A percentile compares a stretch with the other conserved stretches of the same genome.
Conservation (phyloP, 2,329 filamentous ascomycete genomes). For the Xylaria sp. region DNA sequence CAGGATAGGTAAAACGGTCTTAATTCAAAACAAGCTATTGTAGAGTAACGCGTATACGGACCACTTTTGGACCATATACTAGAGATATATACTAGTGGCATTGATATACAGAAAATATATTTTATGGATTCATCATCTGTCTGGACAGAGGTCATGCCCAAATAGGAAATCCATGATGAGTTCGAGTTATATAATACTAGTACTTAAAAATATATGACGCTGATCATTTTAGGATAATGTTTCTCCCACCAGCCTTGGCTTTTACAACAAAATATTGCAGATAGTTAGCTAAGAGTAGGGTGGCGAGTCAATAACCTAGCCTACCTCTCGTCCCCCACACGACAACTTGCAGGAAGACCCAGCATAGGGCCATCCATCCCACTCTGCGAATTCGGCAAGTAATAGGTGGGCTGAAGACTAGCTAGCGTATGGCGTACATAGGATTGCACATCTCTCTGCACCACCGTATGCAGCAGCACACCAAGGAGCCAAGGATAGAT, state of each 20-base stretch:
- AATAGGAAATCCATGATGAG: not conserved
- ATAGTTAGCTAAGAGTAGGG: conserved; percentile 13
- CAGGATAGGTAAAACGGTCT: not conserved
- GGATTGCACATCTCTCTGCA: not conserved
- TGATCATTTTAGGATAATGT: not conserved
- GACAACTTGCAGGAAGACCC: conserved; percentile 9
- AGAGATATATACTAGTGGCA: no score
- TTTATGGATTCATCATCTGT: no score
- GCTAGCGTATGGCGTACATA: conserved; percentile 1
- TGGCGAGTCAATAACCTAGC: conserved; percentile 18
- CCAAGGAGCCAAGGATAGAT: conserved; percentile 3
- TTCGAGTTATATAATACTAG: not conserved
- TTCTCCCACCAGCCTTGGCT: not conserved
- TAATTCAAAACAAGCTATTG: not conserved
- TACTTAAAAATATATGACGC: not conserved
- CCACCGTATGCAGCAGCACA: not conserved
- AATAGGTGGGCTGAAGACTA: conserved; percentile 11
- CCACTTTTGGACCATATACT: not conserved
- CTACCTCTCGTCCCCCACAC: conserved; percentile 6
- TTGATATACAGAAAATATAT: no score
- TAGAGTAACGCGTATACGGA: not conserved
- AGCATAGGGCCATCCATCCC: conserved; percentile 20
- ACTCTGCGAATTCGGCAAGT: conserved; percentile 19
- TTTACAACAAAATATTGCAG: conserved; percentile 1
- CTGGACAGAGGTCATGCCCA: not conserved